Conservation (phyloP, 257 asterid genomes). For the Solanum chaucha region DNA sequence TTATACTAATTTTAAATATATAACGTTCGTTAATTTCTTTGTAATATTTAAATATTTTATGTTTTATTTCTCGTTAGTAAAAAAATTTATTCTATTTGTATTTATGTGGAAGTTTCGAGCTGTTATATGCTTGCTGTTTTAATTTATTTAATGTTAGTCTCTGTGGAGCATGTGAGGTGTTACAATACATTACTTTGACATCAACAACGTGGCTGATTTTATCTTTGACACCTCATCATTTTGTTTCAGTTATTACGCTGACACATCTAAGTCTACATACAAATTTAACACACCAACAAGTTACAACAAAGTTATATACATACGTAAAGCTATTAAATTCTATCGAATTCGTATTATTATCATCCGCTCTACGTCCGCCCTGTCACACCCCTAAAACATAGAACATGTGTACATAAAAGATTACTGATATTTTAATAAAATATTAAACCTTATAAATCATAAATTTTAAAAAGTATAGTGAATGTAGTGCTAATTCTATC, state of each 20-base stretch:
- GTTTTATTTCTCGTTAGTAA: neutral
- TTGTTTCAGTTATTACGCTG: neutral
- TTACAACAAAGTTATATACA: neutral
- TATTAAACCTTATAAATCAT: too few relatives aligned
- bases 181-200: neutral
- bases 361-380: accelerated
- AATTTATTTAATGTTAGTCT: neutral
- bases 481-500: neutral
- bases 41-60: neutral
- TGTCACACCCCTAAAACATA: too few relatives aligned
- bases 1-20: neutral
- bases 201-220: neutral
- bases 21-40: neutral
- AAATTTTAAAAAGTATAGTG: neutral
- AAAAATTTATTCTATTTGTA: too few relatives aligned
- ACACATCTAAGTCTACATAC: neutral
- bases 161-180: neutral
- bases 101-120: too few relatives aligned
- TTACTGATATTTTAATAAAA: too few relatives aligned
- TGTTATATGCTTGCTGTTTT: too few relatives aligned
- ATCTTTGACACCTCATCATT: neutral
- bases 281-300: neutral
- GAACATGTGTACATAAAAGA: neutral
- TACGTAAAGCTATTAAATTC: neutral
- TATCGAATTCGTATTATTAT: neutral